Percentiles rank a stretch among this genome's conserved stretches.
Conservation (phyloP, 306 rosid species). For the Citrullus amarus region DNA sequence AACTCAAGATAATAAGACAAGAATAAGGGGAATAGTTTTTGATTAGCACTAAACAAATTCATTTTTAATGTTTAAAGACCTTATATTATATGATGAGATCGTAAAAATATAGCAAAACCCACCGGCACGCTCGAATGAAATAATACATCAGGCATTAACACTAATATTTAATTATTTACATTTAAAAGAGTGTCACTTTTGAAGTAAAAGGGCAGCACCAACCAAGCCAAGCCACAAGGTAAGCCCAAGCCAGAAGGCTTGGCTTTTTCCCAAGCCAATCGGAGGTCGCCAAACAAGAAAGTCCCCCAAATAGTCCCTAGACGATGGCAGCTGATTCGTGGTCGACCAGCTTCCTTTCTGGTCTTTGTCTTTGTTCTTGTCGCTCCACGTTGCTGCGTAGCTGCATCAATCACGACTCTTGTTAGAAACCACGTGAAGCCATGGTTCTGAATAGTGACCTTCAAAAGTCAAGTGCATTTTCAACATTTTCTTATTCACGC, state of each 20-base stretch:
- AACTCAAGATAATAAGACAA: not conserved
- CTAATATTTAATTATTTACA: conserved; percentile 7
- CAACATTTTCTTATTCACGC: not conserved
- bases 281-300: conserved; percentile 91
- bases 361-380: conserved; percentile 68
- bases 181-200: conserved; percentile 31
- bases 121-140: not conserved
- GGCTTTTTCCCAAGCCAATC: conserved; percentile 44
- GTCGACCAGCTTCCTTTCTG: conserved; percentile 34
- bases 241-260: conserved; percentile 71
- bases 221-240: conserved; percentile 84
- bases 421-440: not conserved
- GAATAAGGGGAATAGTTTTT: not conserved
- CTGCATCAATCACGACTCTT: conserved; percentile 25
- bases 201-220: conserved; percentile 70
- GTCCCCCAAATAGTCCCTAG: conserved; percentile 66
- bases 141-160: not conserved
- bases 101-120: not conserved
- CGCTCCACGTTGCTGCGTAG: conserved; percentile 86
- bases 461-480: not conserved
- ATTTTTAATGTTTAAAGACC: not conserved
- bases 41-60: not conserved
- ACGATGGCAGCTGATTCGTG: conserved; percentile 61
- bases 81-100: not conserved
- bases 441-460: not conserved